phyloP scores from a whole-genome alignment of 192 early-diverging fungal genomes.

The Backusella circina region DNA sequence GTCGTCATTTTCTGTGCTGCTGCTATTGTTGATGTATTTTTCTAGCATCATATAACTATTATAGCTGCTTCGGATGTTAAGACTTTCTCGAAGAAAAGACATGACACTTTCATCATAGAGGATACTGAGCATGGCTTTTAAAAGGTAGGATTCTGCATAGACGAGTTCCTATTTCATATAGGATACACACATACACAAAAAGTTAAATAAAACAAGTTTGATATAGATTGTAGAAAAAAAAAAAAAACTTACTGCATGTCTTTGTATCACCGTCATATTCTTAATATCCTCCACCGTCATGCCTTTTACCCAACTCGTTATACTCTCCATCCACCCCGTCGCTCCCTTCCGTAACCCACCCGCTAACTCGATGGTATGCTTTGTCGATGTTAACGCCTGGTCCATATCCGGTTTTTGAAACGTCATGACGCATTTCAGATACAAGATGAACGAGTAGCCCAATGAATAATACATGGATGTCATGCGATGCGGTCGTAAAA shows the following conservation, averaged over 20 bases:
- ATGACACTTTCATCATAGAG: slow-evolving; percentile 73
- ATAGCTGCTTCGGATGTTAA: slow-evolving; percentile 72
- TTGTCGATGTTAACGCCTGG: slow-evolving; percentile 53
- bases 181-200: too few species aligned
- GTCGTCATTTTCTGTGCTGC: slow-evolving; percentile 38
- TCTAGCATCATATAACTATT: slow-evolving; percentile 58
- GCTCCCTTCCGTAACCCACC: slow-evolving; percentile 54
- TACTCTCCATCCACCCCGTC: slow-evolving; percentile 43
- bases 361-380: slow-evolving; percentile 59
- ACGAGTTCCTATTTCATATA: slow-evolving; percentile 72
- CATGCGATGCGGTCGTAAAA: slow-evolving; percentile 34
- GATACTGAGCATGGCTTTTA: slow-evolving; percentile 73
- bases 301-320: slow-evolving; percentile 39
- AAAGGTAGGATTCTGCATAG: slow-evolving; percentile 69
- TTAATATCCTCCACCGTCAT: slow-evolving; percentile 43
- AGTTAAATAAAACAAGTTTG: too few species aligned
- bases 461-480: slow-evolving; percentile 68
- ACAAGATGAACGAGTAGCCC: slow-evolving; percentile 66
- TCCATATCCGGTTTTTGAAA: slow-evolving; percentile 71
- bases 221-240: not conserved
- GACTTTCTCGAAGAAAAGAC: slow-evolving; percentile 73
- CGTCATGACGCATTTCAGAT: slow-evolving; percentile 71
- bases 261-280: slow-evolving; percentile 51
- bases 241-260: slow-evolving; percentile 50
- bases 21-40: slow-evolving; percentile 43